These are phyloP conservation scores for Colletotrichum euphorbiae DNA, from an alignment of 2,329 filamentous ascomycete genomes.

Conservation along the genomic window DNA sequence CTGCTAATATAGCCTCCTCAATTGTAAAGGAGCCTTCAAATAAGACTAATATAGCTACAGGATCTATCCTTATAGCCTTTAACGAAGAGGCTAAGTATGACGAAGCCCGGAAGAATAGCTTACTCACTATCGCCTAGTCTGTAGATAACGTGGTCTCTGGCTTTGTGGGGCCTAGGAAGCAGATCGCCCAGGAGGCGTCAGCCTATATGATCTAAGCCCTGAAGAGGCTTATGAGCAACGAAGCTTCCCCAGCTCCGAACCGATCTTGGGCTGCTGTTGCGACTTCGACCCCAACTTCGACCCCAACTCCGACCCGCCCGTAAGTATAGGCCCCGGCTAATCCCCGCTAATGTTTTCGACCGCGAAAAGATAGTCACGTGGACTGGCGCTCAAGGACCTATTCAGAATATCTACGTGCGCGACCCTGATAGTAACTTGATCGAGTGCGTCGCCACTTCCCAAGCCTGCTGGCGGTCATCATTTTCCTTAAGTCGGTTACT, in stretches of 20 bases:
- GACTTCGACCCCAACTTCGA: too few species aligned
- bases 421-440: slow-evolving; percentile 73
- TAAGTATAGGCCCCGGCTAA: too few species aligned
- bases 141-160: not conserved
- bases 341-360: too few species aligned
- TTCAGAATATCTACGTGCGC: slow-evolving; percentile 69
- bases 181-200: slow-evolving; percentile 4
- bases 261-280: too few species aligned
- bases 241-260: too few species aligned
- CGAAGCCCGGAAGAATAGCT: not conserved
- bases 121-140: not conserved
- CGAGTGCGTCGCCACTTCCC: slow-evolving; percentile 59
- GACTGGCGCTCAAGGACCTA: slow-evolving; percentile 65
- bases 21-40: not conserved
- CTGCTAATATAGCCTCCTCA: not conserved
- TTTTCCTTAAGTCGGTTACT: not conserved
- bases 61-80: not conserved
- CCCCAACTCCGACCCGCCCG: too few species aligned
- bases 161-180: not conserved
- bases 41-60: not conserved
- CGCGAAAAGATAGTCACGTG: slow-evolving; percentile 62
- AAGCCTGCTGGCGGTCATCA: not conserved
- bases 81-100: not conserved
- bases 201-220: not conserved
- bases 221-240: too few species aligned